Conservation (phyloP, 495 filamentous ascomycete species). For the Articulospora tetracladia region DNA sequence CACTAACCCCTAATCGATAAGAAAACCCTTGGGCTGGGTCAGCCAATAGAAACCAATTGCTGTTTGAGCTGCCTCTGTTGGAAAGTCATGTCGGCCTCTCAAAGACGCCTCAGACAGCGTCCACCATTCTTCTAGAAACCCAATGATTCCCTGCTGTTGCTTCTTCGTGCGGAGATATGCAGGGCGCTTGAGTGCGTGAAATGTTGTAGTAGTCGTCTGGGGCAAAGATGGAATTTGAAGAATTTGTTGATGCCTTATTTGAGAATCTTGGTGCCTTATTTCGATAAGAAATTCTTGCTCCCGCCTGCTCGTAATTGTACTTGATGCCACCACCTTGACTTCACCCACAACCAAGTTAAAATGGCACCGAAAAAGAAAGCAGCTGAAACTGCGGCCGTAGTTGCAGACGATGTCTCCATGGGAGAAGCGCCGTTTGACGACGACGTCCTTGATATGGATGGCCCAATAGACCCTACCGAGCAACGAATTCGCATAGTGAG, state of each 20-base stretch:
- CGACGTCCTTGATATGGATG: constrained; percentile 21
- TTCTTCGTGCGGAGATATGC: not conserved
- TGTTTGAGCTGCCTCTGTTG: constrained; percentile 3
- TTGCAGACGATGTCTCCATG: constrained; percentile 49
- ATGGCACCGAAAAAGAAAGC: constrained; percentile 23
- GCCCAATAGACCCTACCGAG: constrained; percentile 42
- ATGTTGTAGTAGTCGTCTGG: too few relatives aligned
- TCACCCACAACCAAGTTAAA: not conserved
- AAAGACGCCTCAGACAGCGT: not conserved
- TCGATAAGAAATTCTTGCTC: constrained; percentile 1
- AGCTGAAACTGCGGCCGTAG: constrained; percentile 15
- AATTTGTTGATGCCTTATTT: not conserved
- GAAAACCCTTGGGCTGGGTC: constrained; percentile 10
- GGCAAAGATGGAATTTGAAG: too few relatives aligned
- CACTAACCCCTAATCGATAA: constrained; percentile 19
- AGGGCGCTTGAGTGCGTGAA: not conserved
- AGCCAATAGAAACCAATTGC: constrained; percentile 1
- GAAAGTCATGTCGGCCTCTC: not conserved
- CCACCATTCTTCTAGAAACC: not conserved
- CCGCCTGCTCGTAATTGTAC: not conserved
- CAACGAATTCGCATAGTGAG: constrained; percentile 56
- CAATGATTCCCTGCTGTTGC: not conserved
- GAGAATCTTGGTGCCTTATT: not conserved
- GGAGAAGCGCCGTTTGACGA: constrained; percentile 41
- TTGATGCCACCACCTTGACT: constrained; percentile 7